Percentiles rank a stretch among this genome's conserved stretches.
Conservation (phyloP, 176 grass and related monocot genomes). For the Avena sativa region DNA sequence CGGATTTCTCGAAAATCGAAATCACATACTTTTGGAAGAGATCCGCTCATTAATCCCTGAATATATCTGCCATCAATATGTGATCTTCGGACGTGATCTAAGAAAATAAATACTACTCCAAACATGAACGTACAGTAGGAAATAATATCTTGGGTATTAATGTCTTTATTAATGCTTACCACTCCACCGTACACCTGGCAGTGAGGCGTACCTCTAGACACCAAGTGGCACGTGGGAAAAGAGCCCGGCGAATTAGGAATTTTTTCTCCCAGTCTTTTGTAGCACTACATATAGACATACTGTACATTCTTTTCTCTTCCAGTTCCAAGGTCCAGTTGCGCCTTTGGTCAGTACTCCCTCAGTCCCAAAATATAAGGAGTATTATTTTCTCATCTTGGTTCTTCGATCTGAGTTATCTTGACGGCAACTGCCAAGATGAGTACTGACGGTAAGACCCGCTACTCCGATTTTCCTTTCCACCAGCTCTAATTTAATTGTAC, state of each 20-base stretch:
- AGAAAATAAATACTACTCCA: not conserved
- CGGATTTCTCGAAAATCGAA: not conserved
- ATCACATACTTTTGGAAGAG: not conserved
- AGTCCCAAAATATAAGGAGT: too few species aligned
- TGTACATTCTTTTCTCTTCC: not conserved
- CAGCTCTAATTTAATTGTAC: not conserved
- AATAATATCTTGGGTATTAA: not conserved
- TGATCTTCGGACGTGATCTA: not conserved
- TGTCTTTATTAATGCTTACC: not conserved
- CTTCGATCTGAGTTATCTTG: not conserved
- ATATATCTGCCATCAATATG: not conserved
- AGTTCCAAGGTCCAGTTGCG: not conserved
- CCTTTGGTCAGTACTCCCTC: not conserved
- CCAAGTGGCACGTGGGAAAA: not conserved
- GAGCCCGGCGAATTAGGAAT: not conserved
- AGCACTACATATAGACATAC: not conserved
- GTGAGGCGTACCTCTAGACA: not conserved
- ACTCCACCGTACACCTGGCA: not conserved
- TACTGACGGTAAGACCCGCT: not conserved
- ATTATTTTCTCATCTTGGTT: not conserved
- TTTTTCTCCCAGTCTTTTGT: not conserved
- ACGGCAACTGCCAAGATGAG: not conserved
- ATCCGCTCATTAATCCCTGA: not conserved
- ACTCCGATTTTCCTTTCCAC: not conserved
- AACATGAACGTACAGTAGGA: not conserved